These are phyloP conservation scores for Pythium rhizo-oryzae DNA, from an alignment of 352 stramenopile genomes.

Conservation along the genomic window DNA sequence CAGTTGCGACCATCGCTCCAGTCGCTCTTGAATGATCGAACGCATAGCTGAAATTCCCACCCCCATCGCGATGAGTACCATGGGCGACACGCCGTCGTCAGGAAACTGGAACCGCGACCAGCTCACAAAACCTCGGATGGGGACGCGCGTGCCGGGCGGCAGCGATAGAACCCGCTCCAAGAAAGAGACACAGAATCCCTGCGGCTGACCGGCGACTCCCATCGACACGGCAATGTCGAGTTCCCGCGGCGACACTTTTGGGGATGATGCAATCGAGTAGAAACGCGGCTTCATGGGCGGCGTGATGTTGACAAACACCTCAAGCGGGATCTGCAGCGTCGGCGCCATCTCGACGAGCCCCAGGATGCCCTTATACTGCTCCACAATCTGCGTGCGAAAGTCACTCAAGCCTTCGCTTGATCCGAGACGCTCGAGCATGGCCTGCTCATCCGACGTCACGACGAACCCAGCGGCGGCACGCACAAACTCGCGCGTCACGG, in stretches of 20 bases:
- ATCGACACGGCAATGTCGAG: slow-evolving; percentile 93
- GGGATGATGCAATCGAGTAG: slow-evolving; percentile 95
- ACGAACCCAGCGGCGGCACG: slow-evolving; percentile 52
- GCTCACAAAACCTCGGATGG: slow-evolving; percentile 87
- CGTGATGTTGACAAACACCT: slow-evolving; percentile 87
- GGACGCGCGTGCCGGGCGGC: slow-evolving; percentile 34
- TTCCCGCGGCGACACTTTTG: slow-evolving; percentile 56
- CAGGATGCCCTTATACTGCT: slow-evolving; percentile 67
- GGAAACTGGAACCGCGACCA: slow-evolving; percentile 92
- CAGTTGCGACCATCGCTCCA: slow-evolving; percentile 9
- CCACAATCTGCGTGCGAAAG: slow-evolving; percentile 83
- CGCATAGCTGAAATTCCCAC: slow-evolving; percentile 91
- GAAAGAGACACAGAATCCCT: slow-evolving; percentile 34
- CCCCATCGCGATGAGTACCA: slow-evolving; percentile 92
- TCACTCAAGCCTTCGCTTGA: slow-evolving; percentile 73
- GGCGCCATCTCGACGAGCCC: slow-evolving; percentile 79
- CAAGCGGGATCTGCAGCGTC: slow-evolving; percentile 43
- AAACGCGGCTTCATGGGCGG: slow-evolving; percentile 88
- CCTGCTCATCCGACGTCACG: slow-evolving; percentile 41
- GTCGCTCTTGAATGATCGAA: slow-evolving; percentile 41
- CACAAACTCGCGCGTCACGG: slow-evolving; percentile 58
- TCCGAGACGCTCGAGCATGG: slow-evolving; percentile 47
- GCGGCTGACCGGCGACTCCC: slow-evolving; percentile 58
- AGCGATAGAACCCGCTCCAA: slow-evolving; percentile 40
- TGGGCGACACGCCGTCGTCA: slow-evolving; percentile 62